Percentiles rank a stretch among this genome's conserved stretches.
These are phyloP conservation scores for Neolentinus lepideus DNA, from an alignment of 1,284 basidiomycete genomes.

Conservation along the genomic window DNA sequence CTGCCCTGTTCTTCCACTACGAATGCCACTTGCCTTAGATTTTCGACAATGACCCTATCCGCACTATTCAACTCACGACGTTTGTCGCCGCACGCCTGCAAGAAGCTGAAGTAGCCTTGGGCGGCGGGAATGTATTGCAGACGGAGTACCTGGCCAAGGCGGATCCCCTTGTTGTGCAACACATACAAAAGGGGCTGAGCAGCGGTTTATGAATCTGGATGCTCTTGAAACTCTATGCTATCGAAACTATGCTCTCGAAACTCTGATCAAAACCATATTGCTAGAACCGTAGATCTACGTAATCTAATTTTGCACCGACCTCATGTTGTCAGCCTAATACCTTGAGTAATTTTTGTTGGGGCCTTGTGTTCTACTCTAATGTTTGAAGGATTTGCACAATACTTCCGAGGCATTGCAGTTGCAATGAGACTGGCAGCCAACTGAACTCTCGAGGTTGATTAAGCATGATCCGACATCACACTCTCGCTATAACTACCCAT, in stretches of 20 bases:
- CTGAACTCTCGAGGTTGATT: no score
- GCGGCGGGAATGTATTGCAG: conserved; percentile 51
- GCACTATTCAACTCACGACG: conserved; percentile 49
- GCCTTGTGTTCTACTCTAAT: no score
- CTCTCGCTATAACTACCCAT: conserved; percentile 24
- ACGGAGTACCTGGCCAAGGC: conserved; percentile 51
- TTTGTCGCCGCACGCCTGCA: conserved; percentile 51
- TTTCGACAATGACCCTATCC: conserved; percentile 62
- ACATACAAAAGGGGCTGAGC: conserved; percentile 47
- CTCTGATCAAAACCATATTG: no score
- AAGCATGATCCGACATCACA: not conserved
- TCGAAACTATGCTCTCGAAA: no score
- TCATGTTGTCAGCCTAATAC: not conserved
- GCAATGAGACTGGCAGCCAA: no score
- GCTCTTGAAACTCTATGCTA: not conserved
- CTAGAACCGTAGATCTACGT: no score
- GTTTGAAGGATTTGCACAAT: no score
- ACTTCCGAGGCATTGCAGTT: no score
- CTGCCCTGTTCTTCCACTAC: conserved; percentile 2
- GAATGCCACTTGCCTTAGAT: conserved; percentile 32
- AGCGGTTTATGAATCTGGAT: conserved; percentile 14
- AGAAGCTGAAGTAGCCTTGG: conserved; percentile 51
- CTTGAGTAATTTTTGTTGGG: not conserved
- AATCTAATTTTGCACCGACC: no score
- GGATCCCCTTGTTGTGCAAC: conserved; percentile 62